These are phyloP conservation scores for Tieghemostelium lacteum DNA, from an alignment of 78 protist genomes.

Conservation along the genomic window DNA sequence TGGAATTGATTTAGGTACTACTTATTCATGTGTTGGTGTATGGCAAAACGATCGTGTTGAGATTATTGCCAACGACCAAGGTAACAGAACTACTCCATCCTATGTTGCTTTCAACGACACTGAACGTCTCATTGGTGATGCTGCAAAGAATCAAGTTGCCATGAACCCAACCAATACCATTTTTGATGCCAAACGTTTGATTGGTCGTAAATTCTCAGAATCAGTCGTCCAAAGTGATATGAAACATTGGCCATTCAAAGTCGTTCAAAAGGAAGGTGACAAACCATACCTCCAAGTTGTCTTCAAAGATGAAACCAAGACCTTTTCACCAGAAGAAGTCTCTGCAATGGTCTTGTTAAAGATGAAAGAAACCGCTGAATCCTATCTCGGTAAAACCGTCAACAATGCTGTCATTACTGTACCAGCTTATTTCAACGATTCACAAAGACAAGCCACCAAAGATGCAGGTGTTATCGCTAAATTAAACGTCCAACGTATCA, in stretches of 20 bases:
- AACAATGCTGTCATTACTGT: constrained; percentile 97
- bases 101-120: constrained; percentile 98
- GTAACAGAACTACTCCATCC: constrained; percentile 98
- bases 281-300: constrained; percentile 94
- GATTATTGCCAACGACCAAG: constrained; percentile 99
- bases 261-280: constrained; percentile 89
- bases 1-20: constrained; percentile 95
- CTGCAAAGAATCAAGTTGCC: constrained; percentile 96
- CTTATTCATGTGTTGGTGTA: constrained; percentile 86
- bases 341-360: constrained; percentile 98
- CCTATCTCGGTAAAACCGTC: constrained; percentile 93
- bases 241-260: constrained; percentile 97
- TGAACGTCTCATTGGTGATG: constrained; percentile 97
- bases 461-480: constrained; percentile 96
- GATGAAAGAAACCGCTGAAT: constrained; percentile 97
- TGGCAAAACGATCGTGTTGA: constrained; percentile 94
- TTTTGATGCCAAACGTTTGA: constrained; percentile 98
- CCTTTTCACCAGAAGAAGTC: constrained; percentile 98
- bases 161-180: constrained; percentile 98
- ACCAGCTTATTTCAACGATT: constrained; percentile 98
- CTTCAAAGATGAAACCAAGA: constrained; percentile 89
- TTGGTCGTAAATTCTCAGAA: constrained; percentile 97
- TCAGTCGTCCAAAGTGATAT: constrained; percentile 94
- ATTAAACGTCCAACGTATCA: constrained; percentile 96
- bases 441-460: constrained; percentile 97